A percentile compares a stretch with the other conserved stretches of the same genome.
phyloP scores from a whole-genome alignment of 306 rosid species.

The Astragalus membranaceus region DNA sequence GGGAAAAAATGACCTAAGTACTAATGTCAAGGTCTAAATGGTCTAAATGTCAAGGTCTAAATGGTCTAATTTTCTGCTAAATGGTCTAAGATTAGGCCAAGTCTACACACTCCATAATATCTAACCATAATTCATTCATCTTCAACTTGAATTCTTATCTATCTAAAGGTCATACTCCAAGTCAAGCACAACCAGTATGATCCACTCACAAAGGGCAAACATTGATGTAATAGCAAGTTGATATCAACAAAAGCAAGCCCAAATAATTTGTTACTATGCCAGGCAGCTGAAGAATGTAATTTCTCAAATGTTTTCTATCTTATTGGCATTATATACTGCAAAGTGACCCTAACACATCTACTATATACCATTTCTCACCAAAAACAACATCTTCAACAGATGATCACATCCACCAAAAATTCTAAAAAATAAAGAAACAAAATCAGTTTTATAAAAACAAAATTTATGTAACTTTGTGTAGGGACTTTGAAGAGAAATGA shows the following conservation, averaged over 20 bases:
- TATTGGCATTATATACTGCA: neutral
- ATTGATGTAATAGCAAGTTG: neutral
- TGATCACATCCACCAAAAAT: neutral
- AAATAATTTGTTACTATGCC: too few species aligned
- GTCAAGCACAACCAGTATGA: neutral
- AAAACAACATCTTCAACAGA: neutral
- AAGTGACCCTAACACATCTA: neutral
- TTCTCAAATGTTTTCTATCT: neutral
- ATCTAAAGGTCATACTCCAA: neutral
- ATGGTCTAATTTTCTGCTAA: too few species aligned
- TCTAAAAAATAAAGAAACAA: neutral
- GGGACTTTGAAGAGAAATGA: neutral
- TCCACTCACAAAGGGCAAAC: neutral
- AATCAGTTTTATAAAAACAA: neutral
- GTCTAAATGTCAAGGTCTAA: neutral
- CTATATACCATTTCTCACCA: neutral
- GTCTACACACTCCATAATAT: neutral
- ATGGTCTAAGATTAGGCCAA: neutral
- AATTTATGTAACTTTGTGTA: neutral
- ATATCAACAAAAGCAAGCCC: too few species aligned
- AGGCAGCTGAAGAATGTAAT: too few species aligned
- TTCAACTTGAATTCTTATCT: neutral
- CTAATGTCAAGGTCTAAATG: neutral
- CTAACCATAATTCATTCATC: neutral
- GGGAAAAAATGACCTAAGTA: neutral